Evolutionary conservation across 208 protist species (phyloP).

Genomic region (Hexamita inflata): DNA sequence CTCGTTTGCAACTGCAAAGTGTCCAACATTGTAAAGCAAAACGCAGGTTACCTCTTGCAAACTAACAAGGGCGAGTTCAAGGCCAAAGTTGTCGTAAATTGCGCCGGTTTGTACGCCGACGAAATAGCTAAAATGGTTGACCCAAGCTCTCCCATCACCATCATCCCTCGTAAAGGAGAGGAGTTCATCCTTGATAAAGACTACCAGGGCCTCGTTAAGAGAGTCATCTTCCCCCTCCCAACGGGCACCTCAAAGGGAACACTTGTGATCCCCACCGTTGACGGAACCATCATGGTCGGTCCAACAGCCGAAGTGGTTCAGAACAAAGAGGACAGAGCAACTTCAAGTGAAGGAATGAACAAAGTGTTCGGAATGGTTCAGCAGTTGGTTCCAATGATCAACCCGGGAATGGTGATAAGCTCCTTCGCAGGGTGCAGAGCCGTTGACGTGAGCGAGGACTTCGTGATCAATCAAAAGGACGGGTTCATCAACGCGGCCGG

Average conservation of each 20-base stretch:
- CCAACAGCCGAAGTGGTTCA: conserved; percentile 30
- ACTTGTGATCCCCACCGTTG: conserved; percentile 36
- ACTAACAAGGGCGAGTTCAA: neutral
- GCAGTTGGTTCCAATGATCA: conserved; percentile 3
- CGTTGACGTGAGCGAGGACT: conserved; percentile 8
- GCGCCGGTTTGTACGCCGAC: conserved; percentile 26
- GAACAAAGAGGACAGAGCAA: neutral
- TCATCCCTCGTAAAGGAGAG: conserved; percentile 31
- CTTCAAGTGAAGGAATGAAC: neutral
- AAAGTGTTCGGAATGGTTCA: conserved; percentile 14
- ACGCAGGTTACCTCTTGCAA: neutral
- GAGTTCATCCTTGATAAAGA: conserved; percentile 31
- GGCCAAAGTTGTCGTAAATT: conserved; percentile 23
- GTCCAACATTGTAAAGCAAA: neutral
- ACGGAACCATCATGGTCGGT: conserved; percentile 34
- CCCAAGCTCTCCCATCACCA: neutral
- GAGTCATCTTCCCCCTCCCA: conserved; percentile 29
- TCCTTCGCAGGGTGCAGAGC: conserved; percentile 29
- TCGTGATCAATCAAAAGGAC: conserved; percentile 16
- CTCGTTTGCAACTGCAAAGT: neutral
- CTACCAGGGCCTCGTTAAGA: neutral
- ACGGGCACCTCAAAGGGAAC: conserved; percentile 26
- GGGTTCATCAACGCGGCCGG: conserved; percentile 24
- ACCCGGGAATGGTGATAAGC: neutral
- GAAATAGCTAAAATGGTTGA: conserved; percentile 3